Percentiles rank a stretch among this genome's conserved stretches.
These are phyloP conservation scores for Monilinia fructicola DNA, from an alignment of 2,329 filamentous ascomycete genomes.

Conservation along the genomic window DNA sequence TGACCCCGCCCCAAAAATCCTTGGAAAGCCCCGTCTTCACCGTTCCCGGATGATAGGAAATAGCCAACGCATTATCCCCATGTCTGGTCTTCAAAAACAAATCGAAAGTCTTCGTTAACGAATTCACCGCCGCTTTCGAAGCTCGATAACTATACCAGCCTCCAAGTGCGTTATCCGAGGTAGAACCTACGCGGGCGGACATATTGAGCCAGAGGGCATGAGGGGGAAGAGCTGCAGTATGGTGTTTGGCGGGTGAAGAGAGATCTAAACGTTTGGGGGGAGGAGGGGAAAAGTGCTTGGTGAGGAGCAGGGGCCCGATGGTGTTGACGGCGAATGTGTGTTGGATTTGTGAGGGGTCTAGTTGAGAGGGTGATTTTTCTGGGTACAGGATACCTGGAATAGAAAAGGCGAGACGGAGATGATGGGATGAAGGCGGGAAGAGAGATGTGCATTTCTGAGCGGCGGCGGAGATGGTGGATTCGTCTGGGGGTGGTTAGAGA, in stretches of 20 bases:
- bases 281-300: constrained; percentile 72
- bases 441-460: constrained; percentile 50
- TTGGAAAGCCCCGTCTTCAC: constrained; percentile 72
- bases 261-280: constrained; percentile 55
- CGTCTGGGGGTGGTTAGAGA: constrained; percentile 46
- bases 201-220: constrained; percentile 70
- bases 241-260: constrained; percentile 26
- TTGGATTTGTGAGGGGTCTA: constrained; percentile 61
- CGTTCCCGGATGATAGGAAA: constrained; percentile 77
- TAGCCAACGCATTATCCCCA: constrained; percentile 62
- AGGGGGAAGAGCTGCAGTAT: constrained; percentile 44
- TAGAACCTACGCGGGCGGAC: constrained; percentile 75
- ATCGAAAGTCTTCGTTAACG: constrained; percentile 70
- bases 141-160: constrained; percentile 83
- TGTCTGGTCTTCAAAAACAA: constrained; percentile 58
- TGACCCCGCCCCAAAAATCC: constrained; percentile 68
- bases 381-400: constrained; percentile 71
- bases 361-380: constrained; percentile 67
- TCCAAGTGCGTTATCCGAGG: constrained; percentile 68
- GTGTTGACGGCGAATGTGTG: constrained; percentile 72
- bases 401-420: constrained; percentile 68
- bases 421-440: constrained; percentile 52
- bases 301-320: constrained; percentile 70
- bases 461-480: constrained; percentile 60
- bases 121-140: constrained; percentile 72